These are phyloP conservation scores for Citrus glauca DNA, from an alignment of 345 rosid species.

Conservation along the genomic window DNA sequence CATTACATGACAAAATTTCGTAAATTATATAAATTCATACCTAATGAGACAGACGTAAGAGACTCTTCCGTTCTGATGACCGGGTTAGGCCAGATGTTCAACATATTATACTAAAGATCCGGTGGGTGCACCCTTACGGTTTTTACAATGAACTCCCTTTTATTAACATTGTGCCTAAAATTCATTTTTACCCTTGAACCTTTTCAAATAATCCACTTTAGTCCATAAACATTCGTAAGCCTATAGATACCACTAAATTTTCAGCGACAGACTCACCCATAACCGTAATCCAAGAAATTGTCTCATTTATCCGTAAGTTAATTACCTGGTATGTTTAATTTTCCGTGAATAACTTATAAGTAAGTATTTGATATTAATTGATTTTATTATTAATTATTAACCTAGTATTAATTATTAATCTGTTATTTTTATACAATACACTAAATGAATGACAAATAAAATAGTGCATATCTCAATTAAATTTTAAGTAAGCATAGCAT, in stretches of 20 bases:
- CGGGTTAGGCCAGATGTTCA: background rate
- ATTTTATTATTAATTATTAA: too few relatives aligned
- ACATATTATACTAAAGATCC: background rate
- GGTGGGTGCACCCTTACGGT: background rate
- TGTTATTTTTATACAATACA: too few relatives aligned
- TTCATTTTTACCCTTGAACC: background rate
- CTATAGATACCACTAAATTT: background rate
- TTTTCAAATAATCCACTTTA: background rate
- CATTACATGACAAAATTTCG: background rate
- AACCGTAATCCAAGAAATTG: background rate
- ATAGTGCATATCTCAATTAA: too few relatives aligned
- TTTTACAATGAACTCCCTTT: background rate
- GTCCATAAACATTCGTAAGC: background rate
- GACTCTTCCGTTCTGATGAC: background rate
- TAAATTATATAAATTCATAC: background rate
- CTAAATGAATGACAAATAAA: too few relatives aligned
- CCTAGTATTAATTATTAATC: too few relatives aligned
- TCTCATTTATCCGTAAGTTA: too few relatives aligned
- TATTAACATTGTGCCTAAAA: background rate
- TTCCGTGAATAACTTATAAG: too few relatives aligned
- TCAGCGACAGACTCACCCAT: background rate
- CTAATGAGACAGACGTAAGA: background rate
- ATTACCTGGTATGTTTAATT: too few relatives aligned
- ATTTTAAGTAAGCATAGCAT: too few relatives aligned
- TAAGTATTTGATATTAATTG: too few relatives aligned